Evolutionary conservation across 306 rosid genomes (phyloP), one percentile per base, ranked within the genome.

Genomic region (Quercus alba): DNA sequence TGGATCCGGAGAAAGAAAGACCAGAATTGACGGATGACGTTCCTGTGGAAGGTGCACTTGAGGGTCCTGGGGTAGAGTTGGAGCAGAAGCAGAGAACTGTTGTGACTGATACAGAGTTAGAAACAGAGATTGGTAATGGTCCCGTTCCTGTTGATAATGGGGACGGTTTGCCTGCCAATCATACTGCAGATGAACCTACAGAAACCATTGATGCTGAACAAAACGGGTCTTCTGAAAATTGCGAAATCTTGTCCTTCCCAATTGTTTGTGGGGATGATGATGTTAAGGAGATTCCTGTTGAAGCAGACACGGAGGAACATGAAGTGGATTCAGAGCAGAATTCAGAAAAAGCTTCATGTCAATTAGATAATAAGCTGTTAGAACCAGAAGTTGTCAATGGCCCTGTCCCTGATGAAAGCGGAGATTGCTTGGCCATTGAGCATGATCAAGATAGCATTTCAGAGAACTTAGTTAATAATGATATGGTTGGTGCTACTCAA

Each of bases 1-100:
- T 71, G 76, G 82, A 75, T 15, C 73, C 62, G 74, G 72, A 69
- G 52, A 63, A 33, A 51, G 81, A 72, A 26, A 33, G 28, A 57
- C 18, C 59, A 33, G 81, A 80, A 59, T 66, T 49, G 54, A 6
- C 69, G 54, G 73, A 75, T 55, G 70, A 55, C 73, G 30, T 83
- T 74, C 73, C 74, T 56, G 21, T 49, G 62, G 84, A 76, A 76
- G 86, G 63, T 26, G 66, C 81, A 51, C 30, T 28, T 2, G 86
- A 66, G 70, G 74, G 3, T 61, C 70, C 73, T 49, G 84, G 30
- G 52, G 81, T 67, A 68, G 81, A 41, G 23, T 52, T 74, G 49
- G 81, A 76, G 55, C 75, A 41, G 76, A 78, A 83, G 12, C 62
- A 31, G 19, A 14, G 13, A 30, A n/a, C 59, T 10, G 35, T 25